A percentile compares a stretch with the other conserved stretches of the same genome.
Conservation (phyloP, 495 filamentous ascomycete genomes). For the Penicillium pulvis region DNA sequence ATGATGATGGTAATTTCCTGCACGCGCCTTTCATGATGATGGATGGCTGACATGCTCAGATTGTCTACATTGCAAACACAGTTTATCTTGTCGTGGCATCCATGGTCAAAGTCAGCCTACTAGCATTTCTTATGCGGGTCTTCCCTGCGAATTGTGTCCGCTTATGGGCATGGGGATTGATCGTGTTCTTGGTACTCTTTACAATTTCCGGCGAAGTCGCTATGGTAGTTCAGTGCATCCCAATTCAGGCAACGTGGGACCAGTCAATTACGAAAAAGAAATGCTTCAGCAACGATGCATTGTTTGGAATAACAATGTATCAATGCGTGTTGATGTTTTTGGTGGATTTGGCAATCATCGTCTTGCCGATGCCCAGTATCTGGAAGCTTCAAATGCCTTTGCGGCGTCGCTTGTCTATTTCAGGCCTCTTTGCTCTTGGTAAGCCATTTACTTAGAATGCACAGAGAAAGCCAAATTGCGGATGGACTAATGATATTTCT, state of each 20-base stretch:
- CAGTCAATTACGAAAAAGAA: slow-evolving; percentile 9
- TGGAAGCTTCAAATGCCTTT: slow-evolving; percentile 44
- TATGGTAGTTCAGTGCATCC: slow-evolving; percentile 21
- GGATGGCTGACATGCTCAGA: slow-evolving; percentile 6
- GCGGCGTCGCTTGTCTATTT: slow-evolving; percentile 49
- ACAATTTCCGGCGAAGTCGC: slow-evolving; percentile 21
- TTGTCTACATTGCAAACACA: slow-evolving; percentile 17
- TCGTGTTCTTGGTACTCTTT: slow-evolving; percentile 14
- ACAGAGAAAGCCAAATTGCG: no score
- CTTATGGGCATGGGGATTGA: slow-evolving; percentile 12
- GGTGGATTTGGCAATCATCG: slow-evolving; percentile 53
- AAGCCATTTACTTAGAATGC: background rate
- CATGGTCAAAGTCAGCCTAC: slow-evolving; percentile 22
- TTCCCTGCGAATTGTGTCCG: slow-evolving; percentile 18
- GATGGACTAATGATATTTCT: no score
- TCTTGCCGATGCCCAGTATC: slow-evolving; percentile 50
- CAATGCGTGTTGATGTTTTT: slow-evolving; percentile 36
- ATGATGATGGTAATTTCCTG: background rate
- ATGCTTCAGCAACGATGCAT: slow-evolving; percentile 16
- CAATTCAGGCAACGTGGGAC: slow-evolving; percentile 19
- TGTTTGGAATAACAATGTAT: slow-evolving; percentile 20
- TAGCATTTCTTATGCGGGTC: slow-evolving; percentile 25
- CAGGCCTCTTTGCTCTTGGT: slow-evolving; percentile 54
- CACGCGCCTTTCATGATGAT: background rate
- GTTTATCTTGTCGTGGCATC: slow-evolving; percentile 22